A percentile compares a stretch with the other conserved stretches of the same genome.
phyloP scores from a whole-genome alignment of 768 basidiomycete species.

The Russula sp. region DNA sequence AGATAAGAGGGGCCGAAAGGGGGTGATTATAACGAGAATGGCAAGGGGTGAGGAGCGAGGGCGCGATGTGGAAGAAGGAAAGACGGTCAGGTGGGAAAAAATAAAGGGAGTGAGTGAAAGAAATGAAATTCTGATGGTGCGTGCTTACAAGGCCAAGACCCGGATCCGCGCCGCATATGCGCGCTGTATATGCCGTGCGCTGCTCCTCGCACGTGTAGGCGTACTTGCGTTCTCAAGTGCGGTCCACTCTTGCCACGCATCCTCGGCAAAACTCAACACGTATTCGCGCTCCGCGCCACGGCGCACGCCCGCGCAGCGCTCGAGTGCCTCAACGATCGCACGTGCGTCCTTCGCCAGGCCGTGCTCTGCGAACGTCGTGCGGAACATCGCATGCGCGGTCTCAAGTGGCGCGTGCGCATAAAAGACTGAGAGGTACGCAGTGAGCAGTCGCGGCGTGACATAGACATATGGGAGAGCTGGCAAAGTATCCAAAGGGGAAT shows the following conservation, averaged over 20 bases:
- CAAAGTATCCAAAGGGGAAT: background rate
- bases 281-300: constrained; percentile 39
- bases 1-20: background rate
- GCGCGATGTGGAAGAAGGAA: background rate
- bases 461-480: constrained; percentile 41
- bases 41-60: background rate
- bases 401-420: constrained; percentile 51
- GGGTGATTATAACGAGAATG: background rate
- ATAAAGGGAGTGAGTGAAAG: constrained; percentile 25
- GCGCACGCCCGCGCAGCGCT: constrained; percentile 45
- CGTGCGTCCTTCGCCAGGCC: constrained; percentile 43
- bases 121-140: background rate
- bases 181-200: constrained; percentile 54
- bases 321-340: constrained; percentile 58
- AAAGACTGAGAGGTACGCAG: constrained; percentile 75
- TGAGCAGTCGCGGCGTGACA: constrained; percentile 57
- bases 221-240: constrained; percentile 35
- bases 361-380: constrained; percentile 39
- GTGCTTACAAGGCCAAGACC: constrained; percentile 45
- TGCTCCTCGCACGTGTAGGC: constrained; percentile 14
- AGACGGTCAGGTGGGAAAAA: background rate
- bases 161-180: constrained; percentile 65
- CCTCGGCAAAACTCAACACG: constrained; percentile 47
- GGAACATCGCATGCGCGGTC: constrained; percentile 40
- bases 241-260: constrained; percentile 63